Evolutionary conservation across 73 alveolate species (phyloP).

Genomic region (Paramecium primaurelia): DNA sequence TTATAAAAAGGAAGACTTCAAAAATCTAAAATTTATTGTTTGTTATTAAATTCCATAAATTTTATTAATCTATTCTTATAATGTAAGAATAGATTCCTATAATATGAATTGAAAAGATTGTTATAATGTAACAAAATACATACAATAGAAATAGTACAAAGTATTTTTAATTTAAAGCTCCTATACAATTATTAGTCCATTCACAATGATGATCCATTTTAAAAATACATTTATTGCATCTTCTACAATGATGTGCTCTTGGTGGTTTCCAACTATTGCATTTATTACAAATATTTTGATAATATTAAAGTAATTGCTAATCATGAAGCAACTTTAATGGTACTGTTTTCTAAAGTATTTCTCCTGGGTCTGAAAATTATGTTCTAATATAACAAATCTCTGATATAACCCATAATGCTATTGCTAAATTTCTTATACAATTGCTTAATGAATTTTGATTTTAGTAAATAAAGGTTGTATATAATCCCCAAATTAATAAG

Average conservation of each 20-base stretch:
- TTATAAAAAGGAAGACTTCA: background rate
- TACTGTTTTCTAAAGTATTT: background rate
- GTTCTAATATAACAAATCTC: background rate
- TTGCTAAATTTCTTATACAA: background rate
- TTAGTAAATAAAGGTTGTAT: background rate
- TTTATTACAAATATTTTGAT: background rate
- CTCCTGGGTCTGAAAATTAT: background rate
- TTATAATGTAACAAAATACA: background rate
- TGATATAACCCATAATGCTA: background rate
- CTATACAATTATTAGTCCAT: slow-evolving; percentile 85
- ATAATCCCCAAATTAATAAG: background rate
- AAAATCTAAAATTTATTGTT: background rate
- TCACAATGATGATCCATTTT: slow-evolving; percentile 92
- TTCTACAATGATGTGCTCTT: slow-evolving; percentile 81
- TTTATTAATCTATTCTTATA: background rate
- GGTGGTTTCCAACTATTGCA: slow-evolving; percentile 81
- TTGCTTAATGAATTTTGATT: background rate
- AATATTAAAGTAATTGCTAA: background rate
- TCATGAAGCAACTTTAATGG: background rate
- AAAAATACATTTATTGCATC: slow-evolving; percentile 69
- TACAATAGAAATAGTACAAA: slow-evolving; percentile 72
- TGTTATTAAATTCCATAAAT: too few relatives aligned
- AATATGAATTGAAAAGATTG: background rate
- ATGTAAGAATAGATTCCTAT: background rate
- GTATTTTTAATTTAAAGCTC: slow-evolving; percentile 76